Base-by-base conservation (phyloP, 2,329 filamentous ascomycete genomes). In the Aspergillus hiratsukae region DNA sequence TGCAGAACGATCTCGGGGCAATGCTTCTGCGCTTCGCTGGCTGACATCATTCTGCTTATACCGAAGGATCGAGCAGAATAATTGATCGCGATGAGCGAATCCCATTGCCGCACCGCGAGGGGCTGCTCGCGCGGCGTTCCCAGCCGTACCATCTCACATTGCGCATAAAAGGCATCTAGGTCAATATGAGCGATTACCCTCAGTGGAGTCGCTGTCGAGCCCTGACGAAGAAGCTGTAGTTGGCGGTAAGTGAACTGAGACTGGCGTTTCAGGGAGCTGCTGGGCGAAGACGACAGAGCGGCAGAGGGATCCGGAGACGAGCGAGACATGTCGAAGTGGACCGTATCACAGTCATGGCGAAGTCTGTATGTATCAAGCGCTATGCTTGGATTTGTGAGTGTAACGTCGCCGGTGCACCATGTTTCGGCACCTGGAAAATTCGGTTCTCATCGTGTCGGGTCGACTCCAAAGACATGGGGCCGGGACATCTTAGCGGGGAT, bases 151-250 rank as follows among this genome's bases (percentile, higher is more conserved):
- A 92, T 95, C 76, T 99, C 94, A 70, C 91, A 97, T 78, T 99
- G 94, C 3, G 89, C 89, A 72, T 99, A 99, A 75, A 99, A 99
- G 41, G 93, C 93, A 82, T 99, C 94, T 58, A 99, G 86, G 68
- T 99, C 94, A 61, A 97, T 86, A 72, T 97, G 92, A 6, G 91
- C 90, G 64, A 97, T 85, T 28, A 95, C 89, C 48, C 94, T 87
- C 37, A 99, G 80, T 1, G 93, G 93, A 51, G 85, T 91, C 8
- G 85, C 84, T 0, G 87, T 80, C 35, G 84, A 86, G 63, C 83
- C 91, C 9, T 86, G 81, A 6, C 87, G 84, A 56, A 97, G 83
- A 61, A 92, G 87, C 35, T 84, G 81, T 17, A 97, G 81, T 53
- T 97, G 87, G 58, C 89, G 89, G 71, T 89, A 91, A 2, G 91